Base-by-base conservation (phyloP, 2,329 filamentous ascomycete species). In the Penicillium expansum region DNA sequence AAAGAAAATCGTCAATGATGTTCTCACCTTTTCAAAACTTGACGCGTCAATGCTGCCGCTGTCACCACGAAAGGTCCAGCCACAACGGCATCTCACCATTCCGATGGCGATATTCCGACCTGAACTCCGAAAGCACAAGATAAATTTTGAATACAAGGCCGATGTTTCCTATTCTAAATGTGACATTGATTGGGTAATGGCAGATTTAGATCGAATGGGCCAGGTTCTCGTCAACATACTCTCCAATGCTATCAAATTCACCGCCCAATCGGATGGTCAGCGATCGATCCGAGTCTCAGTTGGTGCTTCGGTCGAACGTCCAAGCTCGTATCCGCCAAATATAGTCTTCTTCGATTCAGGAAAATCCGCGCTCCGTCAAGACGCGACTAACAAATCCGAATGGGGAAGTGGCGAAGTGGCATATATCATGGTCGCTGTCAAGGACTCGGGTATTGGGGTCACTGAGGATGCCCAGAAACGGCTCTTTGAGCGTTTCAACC, bases 241-340 rank as follows among this genome's bases (percentile, higher is more conserved):
- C 9, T 90, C 89, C 8, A 93, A 93, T 66, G 88, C 89, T 0
- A 86, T 93, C 71, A 93, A 93, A 66, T 93, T 92, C 68, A 93
- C 90, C 18, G 79, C 80, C 16, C 82, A 78, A 13, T 82, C 86
- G 8, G 43, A 58, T 7, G 45, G 37, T 8, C 42, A 57, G 24
- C 65, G 69, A 24, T 58, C 50, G 0, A 83, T 85, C 55, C 79
- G 76, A 10, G 80, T 85, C 24, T 79, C 79, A 5, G 73, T 85
- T n/a, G 80, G 76, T 10, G 82, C 82, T 2, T 79, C 80, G 4
- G 69, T 56, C 4, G 62, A 74, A 18, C 74, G 76, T 4, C 81
- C 81, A 6, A 78, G 79, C 4, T 71, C 76, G 8, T 72, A 74
- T 27, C 69, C 69, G 5, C 71, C 70, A 5, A 74, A 73, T 41